Evolutionary conservation across 768 basidiomycete species (phyloP).

Genomic region (button mushroom (Agaricus bisporus)): DNA sequence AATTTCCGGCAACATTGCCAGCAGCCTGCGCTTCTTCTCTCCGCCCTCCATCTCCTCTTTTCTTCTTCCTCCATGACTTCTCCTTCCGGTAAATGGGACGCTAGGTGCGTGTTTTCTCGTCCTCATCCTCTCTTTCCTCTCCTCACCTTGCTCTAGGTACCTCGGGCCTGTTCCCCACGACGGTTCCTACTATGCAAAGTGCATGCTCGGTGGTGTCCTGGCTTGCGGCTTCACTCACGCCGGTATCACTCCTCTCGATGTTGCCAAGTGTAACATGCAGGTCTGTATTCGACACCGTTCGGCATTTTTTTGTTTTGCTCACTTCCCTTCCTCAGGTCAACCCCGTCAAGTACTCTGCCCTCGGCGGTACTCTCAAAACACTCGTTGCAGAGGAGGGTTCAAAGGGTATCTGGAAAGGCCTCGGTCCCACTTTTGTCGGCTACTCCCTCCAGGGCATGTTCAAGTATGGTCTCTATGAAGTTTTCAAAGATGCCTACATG

Average conservation of each 20-base stretch:
- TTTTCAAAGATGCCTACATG: constrained; percentile 92
- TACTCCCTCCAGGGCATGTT: constrained; percentile 96
- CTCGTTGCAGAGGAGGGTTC: constrained; percentile 79
- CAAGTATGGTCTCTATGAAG: constrained; percentile 97
- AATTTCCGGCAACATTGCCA: constrained; percentile 16
- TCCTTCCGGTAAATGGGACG: constrained; percentile 63
- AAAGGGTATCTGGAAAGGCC: constrained; percentile 88
- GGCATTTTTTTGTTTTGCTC: not conserved
- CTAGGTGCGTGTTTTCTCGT: constrained; percentile 54
- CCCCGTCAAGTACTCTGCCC: constrained; percentile 69
- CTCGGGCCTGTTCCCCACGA: constrained; percentile 75
- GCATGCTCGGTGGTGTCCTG: constrained; percentile 81
- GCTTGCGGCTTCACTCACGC: constrained; percentile 89
- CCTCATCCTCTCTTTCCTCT: not conserved
- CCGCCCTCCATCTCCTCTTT: constrained; percentile 17
- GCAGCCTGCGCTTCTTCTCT: constrained; percentile 14
- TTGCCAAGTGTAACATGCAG: constrained; percentile 93
- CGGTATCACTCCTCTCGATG: constrained; percentile 81
- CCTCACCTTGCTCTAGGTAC: constrained; percentile 34
- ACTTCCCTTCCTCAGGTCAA: constrained; percentile 46
- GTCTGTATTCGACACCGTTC: constrained; percentile 28
- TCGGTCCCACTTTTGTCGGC: constrained; percentile 89
- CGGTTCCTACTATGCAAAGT: constrained; percentile 71
- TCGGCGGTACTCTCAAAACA: constrained; percentile 50
- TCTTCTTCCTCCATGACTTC: constrained; percentile 23